These are phyloP conservation scores for Dryas drummondii DNA, from an alignment of 306 rosid species.

Conservation along the genomic window DNA sequence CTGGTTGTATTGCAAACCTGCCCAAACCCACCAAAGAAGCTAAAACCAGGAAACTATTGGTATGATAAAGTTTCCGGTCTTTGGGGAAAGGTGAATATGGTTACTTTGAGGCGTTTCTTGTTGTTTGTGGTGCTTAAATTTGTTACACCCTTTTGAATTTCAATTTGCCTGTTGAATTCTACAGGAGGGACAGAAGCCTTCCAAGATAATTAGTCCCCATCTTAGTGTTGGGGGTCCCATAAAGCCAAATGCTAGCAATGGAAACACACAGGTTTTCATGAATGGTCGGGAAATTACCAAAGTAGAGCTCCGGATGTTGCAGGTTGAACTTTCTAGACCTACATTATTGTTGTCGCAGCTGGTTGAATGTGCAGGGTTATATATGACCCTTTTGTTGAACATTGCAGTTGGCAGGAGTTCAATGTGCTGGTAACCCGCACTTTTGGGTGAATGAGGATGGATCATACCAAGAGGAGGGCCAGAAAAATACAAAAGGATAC, in stretches of 20 bases:
- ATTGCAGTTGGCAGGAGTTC: slow-evolving; percentile 97
- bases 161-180: slow-evolving; percentile 29
- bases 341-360: slow-evolving; percentile 12
- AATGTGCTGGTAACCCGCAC: slow-evolving; percentile 97
- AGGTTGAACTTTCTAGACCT: slow-evolving; percentile 52
- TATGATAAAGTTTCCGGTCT: slow-evolving; percentile 98
- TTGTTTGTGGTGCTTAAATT: slow-evolving; percentile 1
- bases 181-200: slow-evolving; percentile 98
- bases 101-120: slow-evolving; percentile 7
- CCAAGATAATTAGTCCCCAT: slow-evolving; percentile 78
- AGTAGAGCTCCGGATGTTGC: slow-evolving; percentile 96
- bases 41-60: slow-evolving; percentile 97
- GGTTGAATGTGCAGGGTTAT: slow-evolving; percentile 16
- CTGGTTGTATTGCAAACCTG: slow-evolving; percentile 60
- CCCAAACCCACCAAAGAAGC: slow-evolving; percentile 81
- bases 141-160: slow-evolving; percentile 22
- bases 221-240: slow-evolving; percentile 87
- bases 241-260: slow-evolving; percentile 78
- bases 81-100: slow-evolving; percentile 93
- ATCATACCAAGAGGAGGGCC: slow-evolving; percentile 99
- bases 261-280: slow-evolving; percentile 88
- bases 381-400: slow-evolving; percentile 12
- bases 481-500: slow-evolving; percentile 88
- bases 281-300: slow-evolving; percentile 94
- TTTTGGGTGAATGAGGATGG: slow-evolving; percentile 99